These are phyloP conservation scores for Chlamydomonas schloesseri DNA, from an alignment of 139 green algal species.

Conservation along the genomic window DNA sequence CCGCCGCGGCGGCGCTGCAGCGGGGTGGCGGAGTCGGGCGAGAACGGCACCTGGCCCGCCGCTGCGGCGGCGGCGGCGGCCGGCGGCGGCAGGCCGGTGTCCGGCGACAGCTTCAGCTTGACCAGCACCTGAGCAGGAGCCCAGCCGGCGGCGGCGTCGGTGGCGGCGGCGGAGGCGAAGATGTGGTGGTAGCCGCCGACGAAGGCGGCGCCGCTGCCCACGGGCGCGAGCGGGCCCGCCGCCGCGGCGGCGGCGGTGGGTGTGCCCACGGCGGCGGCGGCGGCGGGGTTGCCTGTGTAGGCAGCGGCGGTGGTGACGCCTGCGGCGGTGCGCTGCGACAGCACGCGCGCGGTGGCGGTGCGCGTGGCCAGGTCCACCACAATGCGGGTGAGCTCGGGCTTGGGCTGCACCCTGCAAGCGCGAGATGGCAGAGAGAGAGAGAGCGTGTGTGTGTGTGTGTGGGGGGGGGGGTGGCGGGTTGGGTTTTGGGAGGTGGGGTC, in stretches of 20 bases:
- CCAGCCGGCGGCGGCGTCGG: conserved; percentile 9
- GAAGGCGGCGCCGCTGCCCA: background rate
- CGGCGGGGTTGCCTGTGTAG: background rate
- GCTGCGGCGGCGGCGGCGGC: no score
- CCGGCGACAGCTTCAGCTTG: background rate
- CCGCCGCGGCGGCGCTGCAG: background rate
- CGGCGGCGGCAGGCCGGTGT: background rate
- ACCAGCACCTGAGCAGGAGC: conserved; percentile 10
- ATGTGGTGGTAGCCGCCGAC: conserved; percentile 9
- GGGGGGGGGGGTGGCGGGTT: no score
- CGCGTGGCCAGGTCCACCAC: conserved; percentile 3
- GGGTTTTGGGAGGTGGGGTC: no score
- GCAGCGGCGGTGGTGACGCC: background rate
- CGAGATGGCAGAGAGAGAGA: no score
- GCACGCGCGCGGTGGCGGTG: conserved; percentile 1
- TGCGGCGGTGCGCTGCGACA: conserved; percentile 1
- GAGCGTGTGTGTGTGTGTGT: no score
- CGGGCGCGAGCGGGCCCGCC: background rate
- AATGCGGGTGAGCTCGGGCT: conserved; percentile 40
- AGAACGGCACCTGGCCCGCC: background rate
- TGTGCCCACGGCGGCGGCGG: background rate
- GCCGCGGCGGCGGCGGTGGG: background rate
- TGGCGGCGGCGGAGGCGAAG: background rate
- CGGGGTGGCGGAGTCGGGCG: no score
- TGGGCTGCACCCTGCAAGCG: conserved; percentile 11